Conservation (phyloP, 257 asterid species). For the Linaria vulgaris region DNA sequence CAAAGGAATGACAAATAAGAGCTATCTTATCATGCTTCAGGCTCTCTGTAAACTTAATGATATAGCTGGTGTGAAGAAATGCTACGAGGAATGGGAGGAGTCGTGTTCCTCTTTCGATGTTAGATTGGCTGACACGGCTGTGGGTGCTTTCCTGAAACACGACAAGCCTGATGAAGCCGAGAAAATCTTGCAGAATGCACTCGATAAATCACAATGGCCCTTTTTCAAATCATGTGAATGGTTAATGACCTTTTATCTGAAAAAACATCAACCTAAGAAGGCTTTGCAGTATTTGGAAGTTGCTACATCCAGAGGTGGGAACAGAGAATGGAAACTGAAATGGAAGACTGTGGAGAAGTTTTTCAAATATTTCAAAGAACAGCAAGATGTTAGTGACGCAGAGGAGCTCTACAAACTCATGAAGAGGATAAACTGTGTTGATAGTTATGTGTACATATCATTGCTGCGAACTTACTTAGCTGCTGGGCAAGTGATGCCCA, state of each 20-base stretch:
- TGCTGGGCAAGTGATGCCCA: constrained; percentile 41
- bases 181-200: constrained; percentile 33
- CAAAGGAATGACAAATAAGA: constrained; percentile 44
- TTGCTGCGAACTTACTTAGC: constrained; percentile 50
- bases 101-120: constrained; percentile 44
- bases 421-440: constrained; percentile 51
- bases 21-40: constrained; percentile 62
- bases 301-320: constrained; percentile 27
- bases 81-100: constrained; percentile 69
- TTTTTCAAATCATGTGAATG: constrained; percentile 48
- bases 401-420: constrained; percentile 57
- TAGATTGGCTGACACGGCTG: constrained; percentile 47
- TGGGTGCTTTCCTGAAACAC: constrained; percentile 46
- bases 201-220: constrained; percentile 47
- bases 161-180: constrained; percentile 59
- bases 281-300: constrained; percentile 51
- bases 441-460: constrained; percentile 32
- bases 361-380: constrained; percentile 37
- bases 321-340: constrained; percentile 43
- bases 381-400: constrained; percentile 47
- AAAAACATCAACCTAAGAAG: constrained; percentile 29
- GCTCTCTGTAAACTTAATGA: constrained; percentile 58
- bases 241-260: constrained; percentile 46
- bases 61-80: constrained; percentile 51
- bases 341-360: constrained; percentile 31